Conservation (phyloP, 305 asterid species). For the Fraxinus xanthoxyloides region DNA sequence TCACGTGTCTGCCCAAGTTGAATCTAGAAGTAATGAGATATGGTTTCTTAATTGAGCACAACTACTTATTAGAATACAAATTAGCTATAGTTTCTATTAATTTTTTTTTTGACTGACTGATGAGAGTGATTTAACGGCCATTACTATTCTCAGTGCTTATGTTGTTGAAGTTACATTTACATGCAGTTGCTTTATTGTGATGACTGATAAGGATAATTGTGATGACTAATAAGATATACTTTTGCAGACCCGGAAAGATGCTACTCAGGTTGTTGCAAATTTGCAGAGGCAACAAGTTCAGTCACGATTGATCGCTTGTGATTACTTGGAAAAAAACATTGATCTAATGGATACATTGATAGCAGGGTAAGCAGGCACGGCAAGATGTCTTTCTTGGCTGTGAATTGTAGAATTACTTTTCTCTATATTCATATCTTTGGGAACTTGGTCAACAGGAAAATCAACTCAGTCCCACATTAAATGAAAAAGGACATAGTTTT, state of each 20-base stretch:
- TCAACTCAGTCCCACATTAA: background rate
- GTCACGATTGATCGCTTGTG: conserved; percentile 92
- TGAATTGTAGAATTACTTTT: background rate
- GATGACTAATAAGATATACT: conserved; percentile 10
- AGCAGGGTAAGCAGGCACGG: conserved; percentile 58
- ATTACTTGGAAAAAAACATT: conserved; percentile 85
- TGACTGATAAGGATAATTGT: conserved; percentile 7
- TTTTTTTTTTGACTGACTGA: conserved; percentile 5
- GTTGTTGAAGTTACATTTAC: conserved; percentile 9
- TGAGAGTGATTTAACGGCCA: background rate
- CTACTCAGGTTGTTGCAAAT: conserved; percentile 94
- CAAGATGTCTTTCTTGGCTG: background rate
- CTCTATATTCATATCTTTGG: background rate
- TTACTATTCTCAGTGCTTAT: background rate
- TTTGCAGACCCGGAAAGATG: conserved; percentile 93
- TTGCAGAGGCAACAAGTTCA: conserved; percentile 98
- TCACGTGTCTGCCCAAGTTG: conserved; percentile 71
- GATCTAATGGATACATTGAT: conserved; percentile 90
- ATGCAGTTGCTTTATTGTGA: background rate
- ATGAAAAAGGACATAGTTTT: background rate
- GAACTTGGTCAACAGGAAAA: no score
- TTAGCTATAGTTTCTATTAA: background rate
- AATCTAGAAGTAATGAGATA: conserved; percentile 58
- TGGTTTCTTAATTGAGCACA: conserved; percentile 3
- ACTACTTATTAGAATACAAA: background rate